phyloP scores from a whole-genome alignment of 1,284 basidiomycete species.

The Ustilago sp. region DNA sequence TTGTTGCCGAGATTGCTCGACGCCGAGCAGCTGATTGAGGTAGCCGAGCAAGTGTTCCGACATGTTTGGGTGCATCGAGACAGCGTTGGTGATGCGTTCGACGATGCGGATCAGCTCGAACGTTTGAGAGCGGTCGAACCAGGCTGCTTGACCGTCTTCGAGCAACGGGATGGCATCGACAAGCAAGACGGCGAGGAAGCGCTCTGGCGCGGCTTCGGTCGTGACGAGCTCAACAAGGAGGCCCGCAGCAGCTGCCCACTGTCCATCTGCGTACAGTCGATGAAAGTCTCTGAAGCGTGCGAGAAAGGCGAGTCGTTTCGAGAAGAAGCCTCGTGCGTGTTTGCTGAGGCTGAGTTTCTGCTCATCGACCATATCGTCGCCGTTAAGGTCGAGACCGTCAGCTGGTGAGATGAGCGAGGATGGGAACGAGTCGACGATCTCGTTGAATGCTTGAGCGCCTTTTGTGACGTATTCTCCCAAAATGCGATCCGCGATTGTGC shows the following conservation, averaged over 20 bases:
- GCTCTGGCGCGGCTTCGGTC: constrained; percentile 62
- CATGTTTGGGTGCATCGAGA: constrained; percentile 46
- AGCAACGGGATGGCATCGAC: constrained; percentile 65
- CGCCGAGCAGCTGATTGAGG: constrained; percentile 50
- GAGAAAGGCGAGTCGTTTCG: constrained; percentile 61
- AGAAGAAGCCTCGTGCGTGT: constrained; percentile 48
- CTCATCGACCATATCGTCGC: constrained; percentile 15
- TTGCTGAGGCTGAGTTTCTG: constrained; percentile 13
- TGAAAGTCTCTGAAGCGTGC: constrained; percentile 67
- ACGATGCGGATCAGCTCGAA: constrained; percentile 64
- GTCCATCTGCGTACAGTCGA: constrained; percentile 48
- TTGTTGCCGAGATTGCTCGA: constrained; percentile 10
- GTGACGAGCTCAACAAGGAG: constrained; percentile 62
- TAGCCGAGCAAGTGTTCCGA: constrained; percentile 59
- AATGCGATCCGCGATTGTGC: constrained; percentile 61
- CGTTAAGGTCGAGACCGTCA: constrained; percentile 27
- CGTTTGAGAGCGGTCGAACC: constrained; percentile 58
- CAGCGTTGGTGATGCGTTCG: constrained; percentile 55
- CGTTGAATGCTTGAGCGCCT: constrained; percentile 56
- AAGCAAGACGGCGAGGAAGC: constrained; percentile 63
- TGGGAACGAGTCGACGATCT: constrained; percentile 64
- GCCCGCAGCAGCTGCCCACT: constrained; percentile 55
- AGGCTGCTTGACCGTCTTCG: constrained; percentile 44
- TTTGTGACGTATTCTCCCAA: constrained; percentile 57
- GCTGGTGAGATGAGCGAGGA: constrained; percentile 50